These are phyloP conservation scores for Drechslerella stenobrocha DNA, from an alignment of 2,329 filamentous ascomycete species.

Conservation along the genomic window DNA sequence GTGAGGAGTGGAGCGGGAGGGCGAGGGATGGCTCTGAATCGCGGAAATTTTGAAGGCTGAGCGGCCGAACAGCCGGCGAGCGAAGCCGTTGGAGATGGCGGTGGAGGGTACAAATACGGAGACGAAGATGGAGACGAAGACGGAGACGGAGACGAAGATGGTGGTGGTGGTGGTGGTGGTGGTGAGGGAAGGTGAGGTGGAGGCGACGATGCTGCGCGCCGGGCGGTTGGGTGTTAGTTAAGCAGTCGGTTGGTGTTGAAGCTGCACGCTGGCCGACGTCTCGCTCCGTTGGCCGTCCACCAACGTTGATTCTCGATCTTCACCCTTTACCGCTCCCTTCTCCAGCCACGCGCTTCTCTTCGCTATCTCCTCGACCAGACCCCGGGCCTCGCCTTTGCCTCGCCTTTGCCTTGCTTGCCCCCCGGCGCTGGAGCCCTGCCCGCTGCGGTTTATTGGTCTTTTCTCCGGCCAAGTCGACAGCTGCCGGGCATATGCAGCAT, in stretches of 20 bases:
- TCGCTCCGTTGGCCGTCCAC: too few species aligned
- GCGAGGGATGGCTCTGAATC: conserved; percentile 29
- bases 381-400: too few species aligned
- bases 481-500: neutral
- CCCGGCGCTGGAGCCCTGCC: neutral
- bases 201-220: conserved; percentile 4
- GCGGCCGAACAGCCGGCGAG: conserved; percentile 32
- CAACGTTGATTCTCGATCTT: too few species aligned
- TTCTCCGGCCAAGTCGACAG: conserved; percentile 4
- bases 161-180: neutral
- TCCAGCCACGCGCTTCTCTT: too few species aligned
- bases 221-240: neutral
- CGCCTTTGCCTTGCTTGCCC: neutral
- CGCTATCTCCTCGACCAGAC: too few species aligned
- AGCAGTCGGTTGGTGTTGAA: neutral
- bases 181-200: neutral
- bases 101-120: conserved; percentile 1
- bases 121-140: neutral
- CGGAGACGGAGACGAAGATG: neutral
- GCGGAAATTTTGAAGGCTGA: conserved; percentile 48
- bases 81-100: conserved; percentile 13
- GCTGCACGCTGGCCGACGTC: too few species aligned
- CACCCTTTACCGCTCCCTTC: too few species aligned
- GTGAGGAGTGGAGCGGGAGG: conserved; percentile 10
- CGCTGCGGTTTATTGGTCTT: conserved; percentile 2